Evolutionary conservation across 1,139 yeast genomes (phyloP).

Genomic region (Candida tropicalis): DNA sequence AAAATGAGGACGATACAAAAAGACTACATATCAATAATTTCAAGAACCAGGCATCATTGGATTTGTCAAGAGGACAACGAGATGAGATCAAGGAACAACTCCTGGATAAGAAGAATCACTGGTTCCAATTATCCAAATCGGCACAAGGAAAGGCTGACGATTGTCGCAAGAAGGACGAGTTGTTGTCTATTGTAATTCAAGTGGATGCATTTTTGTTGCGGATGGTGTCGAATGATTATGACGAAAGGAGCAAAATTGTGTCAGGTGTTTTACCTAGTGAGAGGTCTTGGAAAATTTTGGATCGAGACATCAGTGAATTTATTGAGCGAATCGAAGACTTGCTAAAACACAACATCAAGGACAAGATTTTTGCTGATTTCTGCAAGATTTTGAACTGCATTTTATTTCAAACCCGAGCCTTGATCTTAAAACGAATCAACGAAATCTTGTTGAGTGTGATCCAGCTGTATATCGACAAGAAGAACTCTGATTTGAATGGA

Average conservation of each 20-base stretch:
- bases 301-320: conserved; percentile 28
- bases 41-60: not conserved
- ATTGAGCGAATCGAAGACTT: conserved; percentile 25
- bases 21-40: not conserved
- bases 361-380: conserved; percentile 24
- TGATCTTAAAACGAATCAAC: conserved; percentile 34
- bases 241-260: conserved; percentile 33
- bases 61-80: conserved; percentile 15
- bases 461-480: conserved; percentile 25
- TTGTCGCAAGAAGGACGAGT: conserved; percentile 24
- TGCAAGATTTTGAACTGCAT: conserved; percentile 33
- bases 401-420: conserved; percentile 31
- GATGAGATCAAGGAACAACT: conserved; percentile 23
- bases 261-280: conserved; percentile 33
- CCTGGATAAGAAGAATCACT: conserved; percentile 27
- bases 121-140: conserved; percentile 34
- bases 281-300: conserved; percentile 36
- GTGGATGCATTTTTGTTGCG: conserved; percentile 36
- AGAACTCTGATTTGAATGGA: conserved; percentile 20
- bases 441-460: conserved; percentile 28
- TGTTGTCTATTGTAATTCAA: conserved; percentile 28
- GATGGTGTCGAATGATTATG: conserved; percentile 37
- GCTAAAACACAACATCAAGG: conserved; percentile 15
- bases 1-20: conserved; percentile 14
- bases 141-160: conserved; percentile 27